Conservation (phyloP, 331 rosid species). For the Ulmus americana region DNA sequence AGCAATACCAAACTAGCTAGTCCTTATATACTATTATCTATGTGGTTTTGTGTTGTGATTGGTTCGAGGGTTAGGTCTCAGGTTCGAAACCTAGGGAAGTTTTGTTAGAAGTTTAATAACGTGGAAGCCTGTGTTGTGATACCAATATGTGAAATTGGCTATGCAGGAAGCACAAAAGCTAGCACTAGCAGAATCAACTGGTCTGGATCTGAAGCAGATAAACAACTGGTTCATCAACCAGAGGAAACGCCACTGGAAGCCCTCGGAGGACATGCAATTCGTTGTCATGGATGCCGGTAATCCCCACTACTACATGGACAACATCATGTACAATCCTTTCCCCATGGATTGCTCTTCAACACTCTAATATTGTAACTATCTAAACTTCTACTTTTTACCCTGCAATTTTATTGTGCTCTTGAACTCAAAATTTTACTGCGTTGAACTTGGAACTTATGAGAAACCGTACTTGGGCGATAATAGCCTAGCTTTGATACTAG, state of each 20-base stretch:
- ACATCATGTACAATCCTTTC: slow-evolving; percentile 26
- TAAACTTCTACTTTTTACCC: no score
- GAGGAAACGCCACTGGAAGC: slow-evolving; percentile 53
- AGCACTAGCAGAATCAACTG: slow-evolving; percentile 39
- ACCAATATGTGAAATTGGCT: not conserved
- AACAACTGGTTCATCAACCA: slow-evolving; percentile 51
- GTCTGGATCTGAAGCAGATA: slow-evolving; percentile 44
- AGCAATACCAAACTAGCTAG: no score
- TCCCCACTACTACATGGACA: slow-evolving; percentile 35
- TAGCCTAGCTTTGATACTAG: no score
- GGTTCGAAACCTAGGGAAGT: no score
- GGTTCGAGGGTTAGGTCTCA: no score
- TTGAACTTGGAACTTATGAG: no score
- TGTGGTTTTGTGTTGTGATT: no score
- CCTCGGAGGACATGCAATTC: slow-evolving; percentile 40
- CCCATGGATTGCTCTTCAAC: slow-evolving; percentile 36
- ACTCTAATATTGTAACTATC: not conserved
- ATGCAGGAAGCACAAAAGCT: slow-evolving; percentile 43
- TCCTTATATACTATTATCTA: no score
- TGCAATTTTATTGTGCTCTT: no score
- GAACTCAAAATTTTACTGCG: no score
- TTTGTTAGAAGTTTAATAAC: no score
- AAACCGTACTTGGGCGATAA: no score
- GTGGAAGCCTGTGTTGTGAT: not conserved
- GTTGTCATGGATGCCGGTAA: slow-evolving; percentile 33